Evolutionary conservation across 1,284 basidiomycete species (phyloP), one percentile per base, ranked within the genome.

Genomic region (Sporisorium reilianum): DNA sequence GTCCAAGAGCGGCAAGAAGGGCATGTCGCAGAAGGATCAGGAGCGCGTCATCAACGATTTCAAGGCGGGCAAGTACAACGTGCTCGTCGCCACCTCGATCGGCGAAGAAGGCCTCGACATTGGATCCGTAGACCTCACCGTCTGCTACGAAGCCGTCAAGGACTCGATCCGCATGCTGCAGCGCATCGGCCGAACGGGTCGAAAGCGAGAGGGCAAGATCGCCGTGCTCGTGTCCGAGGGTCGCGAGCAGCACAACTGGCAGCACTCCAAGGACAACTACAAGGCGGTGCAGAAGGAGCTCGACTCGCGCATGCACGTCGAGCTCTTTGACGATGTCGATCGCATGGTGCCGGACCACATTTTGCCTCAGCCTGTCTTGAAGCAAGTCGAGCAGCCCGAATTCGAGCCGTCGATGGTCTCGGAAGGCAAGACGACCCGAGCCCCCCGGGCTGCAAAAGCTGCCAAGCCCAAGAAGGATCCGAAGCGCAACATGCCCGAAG

Each of bases 91-190:
- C 0, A 99, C 97, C 0, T 97, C 93, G 3, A 95, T 99, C 64
- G 97, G 97, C 30, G 97, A 99, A 86, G 97, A 99, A 85, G 97
- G 97, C 68, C 88, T 99, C n/a, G 97, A 99, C 84, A 99, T 99
- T 63, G 97, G 97, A 49, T 95, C 97, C 81, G 92, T 99, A n/a
- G 97, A 99, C 84, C 88, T 96, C 82, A 97, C 97, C 58, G 88
- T 97, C 44, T 97, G 95, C 81, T 99, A 99, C 85, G 97, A 99
- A 79, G 91, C 95, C 40, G 93, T 95, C 79, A 97, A 96, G 86
- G 94, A 94, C 14, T 93, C 95, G 0, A 95, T 98, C 74, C 93
- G 96, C 64, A 95, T 97, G 91, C 89, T 99, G 18, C 97, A 99
- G 89, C 92, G 97, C 23, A 89, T 97, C 49, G 97, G 97, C 49